These are phyloP conservation scores for Fusarium floridanum DNA, from an alignment of 2,329 filamentous ascomycete genomes.

Conservation along the genomic window DNA sequence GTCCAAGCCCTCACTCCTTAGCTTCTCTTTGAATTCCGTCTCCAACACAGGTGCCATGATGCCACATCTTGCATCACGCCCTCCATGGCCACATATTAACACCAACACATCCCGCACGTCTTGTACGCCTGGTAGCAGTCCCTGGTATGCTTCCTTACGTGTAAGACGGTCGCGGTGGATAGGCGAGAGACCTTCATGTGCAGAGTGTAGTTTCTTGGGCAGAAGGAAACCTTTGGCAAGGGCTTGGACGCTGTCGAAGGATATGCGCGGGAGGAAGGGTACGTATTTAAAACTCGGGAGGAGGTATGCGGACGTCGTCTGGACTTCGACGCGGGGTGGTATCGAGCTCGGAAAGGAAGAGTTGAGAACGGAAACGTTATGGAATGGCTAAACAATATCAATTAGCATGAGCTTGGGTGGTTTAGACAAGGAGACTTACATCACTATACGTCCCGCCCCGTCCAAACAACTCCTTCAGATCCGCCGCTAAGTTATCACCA, in stretches of 20 bases:
- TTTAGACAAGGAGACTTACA: conserved; percentile 59
- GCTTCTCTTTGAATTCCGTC: conserved; percentile 74
- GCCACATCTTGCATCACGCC: conserved; percentile 86
- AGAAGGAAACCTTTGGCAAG: conserved; percentile 76
- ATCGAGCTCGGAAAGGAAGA: conserved; percentile 76
- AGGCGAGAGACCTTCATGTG: conserved; percentile 70
- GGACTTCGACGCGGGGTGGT: conserved; percentile 58
- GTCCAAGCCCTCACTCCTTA: conserved; percentile 63
- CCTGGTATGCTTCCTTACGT: conserved; percentile 65
- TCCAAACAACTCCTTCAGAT: conserved; percentile 78
- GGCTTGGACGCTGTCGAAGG: conserved; percentile 66
- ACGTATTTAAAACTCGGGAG: conserved; percentile 88
- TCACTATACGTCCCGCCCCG: conserved; percentile 75
- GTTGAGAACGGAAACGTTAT: conserved; percentile 82
- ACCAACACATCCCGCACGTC: conserved; percentile 78
- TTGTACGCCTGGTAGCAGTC: conserved; percentile 67
- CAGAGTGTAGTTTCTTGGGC: conserved; percentile 71
- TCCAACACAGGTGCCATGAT: conserved; percentile 80
- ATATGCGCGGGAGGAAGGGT: conserved; percentile 74
- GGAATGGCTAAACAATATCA: conserved; percentile 80
- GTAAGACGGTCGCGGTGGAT: conserved; percentile 66
- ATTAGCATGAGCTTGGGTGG: conserved; percentile 51
- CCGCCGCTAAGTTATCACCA: conserved; percentile 75
- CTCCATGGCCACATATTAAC: conserved; percentile 88
- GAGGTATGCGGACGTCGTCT: conserved; percentile 77